phyloP scores from a whole-genome alignment of 371 early-diverging fungal species.

The Mortierella sp. region DNA sequence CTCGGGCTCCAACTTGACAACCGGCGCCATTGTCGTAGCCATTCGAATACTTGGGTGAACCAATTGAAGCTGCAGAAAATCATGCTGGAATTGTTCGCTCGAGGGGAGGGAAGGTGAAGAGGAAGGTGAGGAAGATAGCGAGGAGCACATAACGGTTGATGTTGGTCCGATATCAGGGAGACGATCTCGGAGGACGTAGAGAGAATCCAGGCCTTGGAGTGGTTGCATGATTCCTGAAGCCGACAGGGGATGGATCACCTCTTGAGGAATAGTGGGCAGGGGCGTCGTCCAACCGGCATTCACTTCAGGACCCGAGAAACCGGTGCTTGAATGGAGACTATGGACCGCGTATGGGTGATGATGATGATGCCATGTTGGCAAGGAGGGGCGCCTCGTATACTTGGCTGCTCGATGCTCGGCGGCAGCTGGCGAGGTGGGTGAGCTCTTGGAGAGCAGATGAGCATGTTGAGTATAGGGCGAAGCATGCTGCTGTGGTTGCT shows the following conservation, averaged over 20 bases:
- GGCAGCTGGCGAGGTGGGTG: conserved; percentile 37
- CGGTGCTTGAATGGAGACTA: no score
- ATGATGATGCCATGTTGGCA: conserved; percentile 29
- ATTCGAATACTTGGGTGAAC: conserved; percentile 1
- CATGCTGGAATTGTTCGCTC: conserved; percentile 10
- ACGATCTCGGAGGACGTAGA: conserved; percentile 1
- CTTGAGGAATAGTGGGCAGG: background rate
- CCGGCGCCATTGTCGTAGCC: background rate
- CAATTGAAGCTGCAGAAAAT: conserved; percentile 14
- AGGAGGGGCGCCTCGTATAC: conserved; percentile 22
- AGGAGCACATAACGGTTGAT: no score
- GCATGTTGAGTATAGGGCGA: background rate
- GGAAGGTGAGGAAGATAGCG: background rate
- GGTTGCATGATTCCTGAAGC: conserved; percentile 1
- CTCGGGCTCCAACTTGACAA: conserved; percentile 6
- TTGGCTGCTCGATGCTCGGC: conserved; percentile 21
- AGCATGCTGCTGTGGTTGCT: conserved; percentile 3
- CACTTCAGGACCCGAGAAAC: background rate
- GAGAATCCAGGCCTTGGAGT: conserved; percentile 1
- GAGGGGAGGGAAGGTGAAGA: background rate
- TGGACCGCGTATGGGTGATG: conserved; percentile 14
- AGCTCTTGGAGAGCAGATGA: conserved; percentile 18
- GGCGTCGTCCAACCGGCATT: background rate
- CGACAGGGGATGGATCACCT: background rate
- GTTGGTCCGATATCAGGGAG: background rate